These are phyloP conservation scores for Ogataea trehalophila DNA, from an alignment of 805 yeast species.

Conservation along the genomic window DNA sequence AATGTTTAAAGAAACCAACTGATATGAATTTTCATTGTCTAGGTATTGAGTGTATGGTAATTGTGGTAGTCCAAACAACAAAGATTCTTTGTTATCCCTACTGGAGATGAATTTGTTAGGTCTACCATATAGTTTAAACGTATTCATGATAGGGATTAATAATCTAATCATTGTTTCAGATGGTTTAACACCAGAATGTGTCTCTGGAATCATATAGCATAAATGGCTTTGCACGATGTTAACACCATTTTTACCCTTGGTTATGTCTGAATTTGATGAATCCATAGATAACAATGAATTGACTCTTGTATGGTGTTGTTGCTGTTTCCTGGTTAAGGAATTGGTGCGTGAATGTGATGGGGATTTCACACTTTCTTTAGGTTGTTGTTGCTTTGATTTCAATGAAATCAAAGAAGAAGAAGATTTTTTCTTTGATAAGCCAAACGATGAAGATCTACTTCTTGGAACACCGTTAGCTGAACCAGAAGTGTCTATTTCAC, in stretches of 20 bases:
- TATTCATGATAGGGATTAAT: slow-evolving; percentile 63
- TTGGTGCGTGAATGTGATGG: slow-evolving; percentile 18
- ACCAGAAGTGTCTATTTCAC: slow-evolving; percentile 16
- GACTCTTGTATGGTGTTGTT: slow-evolving; percentile 13
- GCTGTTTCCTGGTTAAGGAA: slow-evolving; percentile 8
- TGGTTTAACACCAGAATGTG: slow-evolving; percentile 68
- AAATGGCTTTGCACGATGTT: slow-evolving; percentile 24
- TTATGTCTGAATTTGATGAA: slow-evolving; percentile 21
- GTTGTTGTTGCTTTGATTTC: slow-evolving; percentile 9
- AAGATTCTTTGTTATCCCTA: slow-evolving; percentile 33
- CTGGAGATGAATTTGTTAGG: slow-evolving; percentile 50
- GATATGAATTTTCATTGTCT: slow-evolving; percentile 27
- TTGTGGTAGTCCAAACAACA: slow-evolving; percentile 70
- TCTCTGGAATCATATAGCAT: slow-evolving; percentile 50
- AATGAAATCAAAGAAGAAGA: slow-evolving; percentile 22
- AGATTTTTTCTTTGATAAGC: slow-evolving; percentile 25
- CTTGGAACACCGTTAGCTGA: slow-evolving; percentile 11
- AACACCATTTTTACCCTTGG: slow-evolving; percentile 20
- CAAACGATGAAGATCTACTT: slow-evolving; percentile 25
- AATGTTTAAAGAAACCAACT: slow-evolving; percentile 29
- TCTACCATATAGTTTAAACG: slow-evolving; percentile 69
- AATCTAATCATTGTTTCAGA: slow-evolving; percentile 70
- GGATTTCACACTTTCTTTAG: slow-evolving; percentile 6
- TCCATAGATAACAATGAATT: slow-evolving; percentile 23
- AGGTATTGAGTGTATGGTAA: slow-evolving; percentile 65